Evolutionary conservation across 768 basidiomycete genomes (phyloP).

Genomic region (Russula sp.): DNA sequence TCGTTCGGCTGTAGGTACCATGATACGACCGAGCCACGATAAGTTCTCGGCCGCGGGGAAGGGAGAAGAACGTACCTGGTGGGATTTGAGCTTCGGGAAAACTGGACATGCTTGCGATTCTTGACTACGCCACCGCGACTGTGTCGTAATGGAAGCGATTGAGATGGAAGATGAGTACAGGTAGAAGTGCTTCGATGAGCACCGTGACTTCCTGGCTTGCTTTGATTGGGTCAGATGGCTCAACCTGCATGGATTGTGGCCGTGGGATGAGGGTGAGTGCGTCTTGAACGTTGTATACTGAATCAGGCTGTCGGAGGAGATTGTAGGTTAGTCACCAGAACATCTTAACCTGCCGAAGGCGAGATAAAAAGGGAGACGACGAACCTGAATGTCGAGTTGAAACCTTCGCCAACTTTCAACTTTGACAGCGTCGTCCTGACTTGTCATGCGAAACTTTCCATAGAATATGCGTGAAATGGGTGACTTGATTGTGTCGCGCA

Average conservation of each 20-base stretch:
- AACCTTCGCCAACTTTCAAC: constrained; percentile 91
- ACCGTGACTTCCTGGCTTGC: constrained; percentile 56
- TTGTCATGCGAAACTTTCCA: constrained; percentile 83
- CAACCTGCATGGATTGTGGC: constrained; percentile 77
- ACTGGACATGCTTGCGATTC: constrained; percentile 74
- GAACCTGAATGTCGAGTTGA: constrained; percentile 83
- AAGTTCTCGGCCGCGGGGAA: neutral
- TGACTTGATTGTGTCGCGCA: constrained; percentile 49
- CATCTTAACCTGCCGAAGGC: too few species aligned
- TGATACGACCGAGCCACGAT: neutral
- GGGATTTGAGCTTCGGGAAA: constrained; percentile 78
- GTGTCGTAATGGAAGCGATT: constrained; percentile 90
- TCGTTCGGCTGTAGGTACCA: constrained; percentile 38
- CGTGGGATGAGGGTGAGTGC: constrained; percentile 74
- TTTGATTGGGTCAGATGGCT: constrained; percentile 50
- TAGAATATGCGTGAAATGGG: constrained; percentile 92
- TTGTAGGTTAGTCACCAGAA: neutral
- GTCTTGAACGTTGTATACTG: constrained; percentile 75
- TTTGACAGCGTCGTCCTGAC: constrained; percentile 79
- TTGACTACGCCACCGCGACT: constrained; percentile 76
- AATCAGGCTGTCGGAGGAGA: constrained; percentile 51
- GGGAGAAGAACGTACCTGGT: constrained; percentile 44
- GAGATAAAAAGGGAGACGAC: neutral
- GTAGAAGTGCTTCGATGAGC: constrained; percentile 79
- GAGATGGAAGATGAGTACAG: constrained; percentile 81